Evolutionary conservation across 345 rosid genomes (phyloP).

Genomic region (Eucalyptus marginata): DNA sequence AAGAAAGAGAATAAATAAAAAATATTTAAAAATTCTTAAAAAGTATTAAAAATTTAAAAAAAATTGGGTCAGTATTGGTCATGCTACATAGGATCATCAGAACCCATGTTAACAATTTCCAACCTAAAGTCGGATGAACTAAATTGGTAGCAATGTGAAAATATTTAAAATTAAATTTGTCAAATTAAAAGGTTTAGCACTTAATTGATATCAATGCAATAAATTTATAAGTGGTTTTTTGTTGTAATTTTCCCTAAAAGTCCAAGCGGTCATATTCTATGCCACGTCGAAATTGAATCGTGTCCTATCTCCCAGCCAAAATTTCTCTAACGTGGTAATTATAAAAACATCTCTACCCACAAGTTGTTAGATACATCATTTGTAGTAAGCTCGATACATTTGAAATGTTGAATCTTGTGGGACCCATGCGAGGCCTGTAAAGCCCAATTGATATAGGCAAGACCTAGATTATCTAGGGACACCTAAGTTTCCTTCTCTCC

Average conservation of each 20-base stretch:
- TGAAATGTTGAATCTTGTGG: background rate
- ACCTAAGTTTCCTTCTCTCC: background rate
- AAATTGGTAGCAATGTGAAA: accelerated
- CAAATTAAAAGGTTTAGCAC: too few relatives aligned
- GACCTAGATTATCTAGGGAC: too few relatives aligned
- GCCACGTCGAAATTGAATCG: background rate
- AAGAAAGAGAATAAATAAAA: too few relatives aligned
- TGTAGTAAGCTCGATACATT: background rate
- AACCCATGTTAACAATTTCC: accelerated
- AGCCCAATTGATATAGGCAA: background rate
- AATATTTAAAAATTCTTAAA: too few relatives aligned
- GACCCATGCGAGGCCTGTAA: background rate
- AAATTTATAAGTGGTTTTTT: too few relatives aligned
- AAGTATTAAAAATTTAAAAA: too few relatives aligned
- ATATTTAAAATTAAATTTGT: accelerated
- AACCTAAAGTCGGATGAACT: too few relatives aligned
- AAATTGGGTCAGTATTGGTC: too few relatives aligned
- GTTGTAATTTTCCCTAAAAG: too few relatives aligned
- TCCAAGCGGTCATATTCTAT: background rate
- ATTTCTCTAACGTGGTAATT: background rate
- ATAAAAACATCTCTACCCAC: background rate
- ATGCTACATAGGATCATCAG: accelerated
- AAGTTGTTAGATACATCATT: background rate
- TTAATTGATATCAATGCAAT: accelerated
- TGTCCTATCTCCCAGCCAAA: background rate